These are phyloP conservation scores for Basidioascus undulatus DNA, from an alignment of 768 basidiomycete genomes.

Conservation along the genomic window DNA sequence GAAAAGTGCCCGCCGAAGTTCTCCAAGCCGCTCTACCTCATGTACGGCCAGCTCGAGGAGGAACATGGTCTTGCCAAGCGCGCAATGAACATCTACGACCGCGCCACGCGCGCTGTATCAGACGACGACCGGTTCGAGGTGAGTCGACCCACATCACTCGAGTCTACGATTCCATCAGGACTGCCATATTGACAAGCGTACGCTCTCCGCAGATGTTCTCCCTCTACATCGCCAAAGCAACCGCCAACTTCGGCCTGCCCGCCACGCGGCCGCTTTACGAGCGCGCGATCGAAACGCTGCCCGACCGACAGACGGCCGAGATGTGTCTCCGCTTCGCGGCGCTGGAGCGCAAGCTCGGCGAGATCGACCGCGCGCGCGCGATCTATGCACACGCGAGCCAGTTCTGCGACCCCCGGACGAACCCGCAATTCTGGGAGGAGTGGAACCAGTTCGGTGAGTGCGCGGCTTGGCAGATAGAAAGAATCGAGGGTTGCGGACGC, in stretches of 20 bases:
- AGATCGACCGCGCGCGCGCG: constrained; percentile 89
- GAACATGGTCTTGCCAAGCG: constrained; percentile 86
- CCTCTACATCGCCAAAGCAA: constrained; percentile 91
- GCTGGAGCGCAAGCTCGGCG: constrained; percentile 89
- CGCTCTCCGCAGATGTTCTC: constrained; percentile 58
- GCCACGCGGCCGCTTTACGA: constrained; percentile 93
- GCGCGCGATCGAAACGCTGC: constrained; percentile 72
- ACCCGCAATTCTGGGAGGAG: constrained; percentile 81
- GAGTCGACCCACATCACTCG: constrained; percentile 8
- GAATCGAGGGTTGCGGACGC: too few relatives aligned
- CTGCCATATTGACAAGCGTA: not conserved
- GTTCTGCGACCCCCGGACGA: constrained; percentile 67
- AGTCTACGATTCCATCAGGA: not conserved
- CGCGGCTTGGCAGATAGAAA: too few relatives aligned
- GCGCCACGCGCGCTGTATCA: constrained; percentile 62
- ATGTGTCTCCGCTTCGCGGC: constrained; percentile 93
- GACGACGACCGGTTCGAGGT: constrained; percentile 92
- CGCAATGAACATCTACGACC: constrained; percentile 84
- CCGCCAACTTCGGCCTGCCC: constrained; percentile 81
- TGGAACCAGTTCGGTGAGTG: constrained; percentile 96
- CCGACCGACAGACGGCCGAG: constrained; percentile 80
- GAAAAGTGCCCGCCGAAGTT: constrained; percentile 89
- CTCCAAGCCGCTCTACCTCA: constrained; percentile 79
- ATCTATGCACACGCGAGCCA: constrained; percentile 95
- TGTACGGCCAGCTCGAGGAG: constrained; percentile 92